Evolutionary conservation across 169 alveolate genomes (phyloP), one percentile per base, ranked within the genome.

Genomic region (Eimeria sp.): DNA sequence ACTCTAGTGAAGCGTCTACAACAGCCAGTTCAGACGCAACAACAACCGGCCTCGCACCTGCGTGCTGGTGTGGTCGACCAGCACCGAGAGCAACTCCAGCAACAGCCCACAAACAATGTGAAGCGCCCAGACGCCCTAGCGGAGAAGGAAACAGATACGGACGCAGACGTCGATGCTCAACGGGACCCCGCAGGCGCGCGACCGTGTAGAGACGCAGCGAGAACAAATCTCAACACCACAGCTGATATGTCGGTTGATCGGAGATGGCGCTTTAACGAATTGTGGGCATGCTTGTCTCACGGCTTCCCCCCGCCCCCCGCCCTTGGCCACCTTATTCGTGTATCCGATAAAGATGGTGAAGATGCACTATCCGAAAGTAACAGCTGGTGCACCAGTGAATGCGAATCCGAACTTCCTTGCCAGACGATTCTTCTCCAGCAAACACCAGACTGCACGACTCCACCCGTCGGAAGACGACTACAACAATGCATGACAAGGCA

Each of bases 371-470:
- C 49, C 18, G 49, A 40, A 49, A 34, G 47, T 34, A 86, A 25
- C n/a, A 86, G 93, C 43, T 86, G 63, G 78, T 86, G 80, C 80
- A 86, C 65, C 27, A 86, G 82, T 65, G 82, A 86, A 25, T 86
- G 82, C 93, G 93, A 86, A 40, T 40, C 93, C 14, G 93, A 86
- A 63, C 93, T 86, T 45, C 93, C 93, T 18, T 86, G 93, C 63
- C 93, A 86, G 72, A 86, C 93, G 7, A 63, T 86, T 63, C 34
- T 58, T 63, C 18, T 86, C 16, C 93, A 61, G 20, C 43, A 82
- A 20, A 16, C 67, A 27, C 43, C 80, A 18, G 80, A 58, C 3
- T 45, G 57, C 93, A 20, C 25, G 13, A 61, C 45, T 34, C 70
- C 43, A 63, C 27, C 67, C 2, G 63, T 25, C 63, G 47, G 47